Evolutionary conservation across 78 protist species (phyloP), one percentile per base, ranked within the genome.

Genomic region (Isochrysis galbana): DNA sequence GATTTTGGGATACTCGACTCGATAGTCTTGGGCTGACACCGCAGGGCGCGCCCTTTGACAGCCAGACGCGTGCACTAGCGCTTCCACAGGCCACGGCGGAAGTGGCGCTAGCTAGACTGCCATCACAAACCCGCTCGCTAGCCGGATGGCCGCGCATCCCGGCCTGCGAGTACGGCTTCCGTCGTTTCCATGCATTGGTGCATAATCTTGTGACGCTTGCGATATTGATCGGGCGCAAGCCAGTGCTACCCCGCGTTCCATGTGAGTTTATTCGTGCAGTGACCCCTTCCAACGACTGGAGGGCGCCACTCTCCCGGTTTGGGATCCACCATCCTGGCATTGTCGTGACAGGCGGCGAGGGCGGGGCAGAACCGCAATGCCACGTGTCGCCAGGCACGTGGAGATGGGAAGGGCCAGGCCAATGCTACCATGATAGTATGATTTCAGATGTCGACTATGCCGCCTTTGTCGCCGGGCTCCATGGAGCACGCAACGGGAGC

Each of bases 311-410:
- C n/a, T 36, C 44, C 14, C 82, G 82, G 46, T 72, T 72, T 42
- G 82, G 82, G 46, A 42, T 72, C 2, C 7, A 23, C 82, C 82
- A 72, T 42, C 42, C 82, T 2, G 21, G 42, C 82, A 42, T 72
- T 22, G 82, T 72, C 42, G 82, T 42, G 17, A 72, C 82, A 14
- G 82, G 82, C 36, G 42, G 21, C 22, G 19, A 54, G 67, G 67
- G 19, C 67, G 1, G 5, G 82, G n/a, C n/a, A n/a, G n/a, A n/a
- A n/a, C 82, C 82, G 42, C 14, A 5, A 38, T 72, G 82, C 82
- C 82, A 72, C 42, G 42, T 72, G 46, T 2, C 82, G 82, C 44
- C 82, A 42, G 82, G 82, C 82, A 72, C 82, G 42, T 72, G 82
- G 82, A 38, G 82, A 23, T 42, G 46, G 42, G 82, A 42, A 3